Conservation (phyloP, 2,329 filamentous ascomycete species). For the Colletotrichum acutatum region DNA sequence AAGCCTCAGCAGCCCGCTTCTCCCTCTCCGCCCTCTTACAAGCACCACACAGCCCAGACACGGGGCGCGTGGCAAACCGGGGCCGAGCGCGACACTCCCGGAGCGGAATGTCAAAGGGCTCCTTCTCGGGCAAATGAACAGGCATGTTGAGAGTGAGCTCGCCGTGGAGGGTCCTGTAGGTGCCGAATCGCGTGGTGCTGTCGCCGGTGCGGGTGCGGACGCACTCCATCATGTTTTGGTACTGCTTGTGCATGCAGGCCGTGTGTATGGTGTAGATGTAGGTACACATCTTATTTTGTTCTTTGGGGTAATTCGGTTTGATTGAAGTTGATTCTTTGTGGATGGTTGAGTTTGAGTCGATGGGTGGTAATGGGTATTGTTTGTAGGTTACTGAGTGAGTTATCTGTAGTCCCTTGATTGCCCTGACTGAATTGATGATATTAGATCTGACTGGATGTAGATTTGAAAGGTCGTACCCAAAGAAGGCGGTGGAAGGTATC, state of each 20-base stretch:
- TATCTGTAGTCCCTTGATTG: too few species aligned
- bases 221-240: slow-evolving; percentile 49
- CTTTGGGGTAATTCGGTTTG: too few species aligned
- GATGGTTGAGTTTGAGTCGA: background rate
- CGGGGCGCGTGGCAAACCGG: slow-evolving; percentile 38
- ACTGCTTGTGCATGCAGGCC: slow-evolving; percentile 45
- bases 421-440: too few species aligned
- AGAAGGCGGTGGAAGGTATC: too few species aligned
- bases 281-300: slow-evolving; percentile 45
- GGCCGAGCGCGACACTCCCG: slow-evolving; percentile 37
- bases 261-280: slow-evolving; percentile 42
- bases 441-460: too few species aligned
- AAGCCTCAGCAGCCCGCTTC: background rate
- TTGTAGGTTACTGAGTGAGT: too few species aligned
- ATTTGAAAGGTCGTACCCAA: too few species aligned
- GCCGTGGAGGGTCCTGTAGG: background rate
- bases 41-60: slow-evolving; percentile 37
- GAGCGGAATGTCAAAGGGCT: slow-evolving; percentile 34
- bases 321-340: background rate
- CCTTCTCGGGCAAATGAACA: slow-evolving; percentile 28
- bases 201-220: slow-evolving; percentile 36
- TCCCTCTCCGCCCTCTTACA: slow-evolving; percentile 34
- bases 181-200: slow-evolving; percentile 23
- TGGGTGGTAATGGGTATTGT: too few species aligned
- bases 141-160: slow-evolving; percentile 34